phyloP scores from a whole-genome alignment of 2,329 filamentous ascomycete genomes.

The Coniochaeta ligniaria region DNA sequence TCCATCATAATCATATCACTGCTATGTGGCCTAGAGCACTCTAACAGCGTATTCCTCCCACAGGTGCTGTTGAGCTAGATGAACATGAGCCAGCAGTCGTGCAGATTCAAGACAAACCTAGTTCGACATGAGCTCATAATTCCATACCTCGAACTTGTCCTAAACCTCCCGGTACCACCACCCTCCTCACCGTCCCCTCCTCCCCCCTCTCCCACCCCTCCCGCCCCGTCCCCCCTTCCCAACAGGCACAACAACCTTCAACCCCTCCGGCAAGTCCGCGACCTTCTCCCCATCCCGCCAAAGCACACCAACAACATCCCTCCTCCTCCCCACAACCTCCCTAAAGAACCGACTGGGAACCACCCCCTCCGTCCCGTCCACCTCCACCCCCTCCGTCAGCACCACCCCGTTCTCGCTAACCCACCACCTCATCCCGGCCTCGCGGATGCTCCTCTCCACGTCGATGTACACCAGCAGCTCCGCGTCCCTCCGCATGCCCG shows the following conservation, averaged over 20 bases:
- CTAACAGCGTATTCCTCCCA: too few species aligned
- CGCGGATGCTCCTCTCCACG: slow-evolving; percentile 56
- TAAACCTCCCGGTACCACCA: too few species aligned
- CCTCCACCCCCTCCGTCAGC: slow-evolving; percentile 57
- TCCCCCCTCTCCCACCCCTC: slow-evolving; percentile 19
- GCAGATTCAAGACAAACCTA: too few species aligned
- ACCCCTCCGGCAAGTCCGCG: slow-evolving; percentile 56
- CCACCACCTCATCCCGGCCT: slow-evolving; percentile 63
- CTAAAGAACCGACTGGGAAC: slow-evolving; percentile 63
- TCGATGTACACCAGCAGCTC: slow-evolving; percentile 76
- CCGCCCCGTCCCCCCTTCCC: slow-evolving; percentile 34
- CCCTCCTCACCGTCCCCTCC: slow-evolving; percentile 1
- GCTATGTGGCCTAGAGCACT: too few species aligned
- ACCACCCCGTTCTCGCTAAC: slow-evolving; percentile 72
- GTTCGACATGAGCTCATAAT: too few species aligned
- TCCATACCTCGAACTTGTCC: too few species aligned
- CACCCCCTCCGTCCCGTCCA: slow-evolving; percentile 47
- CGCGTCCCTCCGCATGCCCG: slow-evolving; percentile 72
- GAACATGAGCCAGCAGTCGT: too few species aligned
- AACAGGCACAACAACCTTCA: slow-evolving; percentile 40
- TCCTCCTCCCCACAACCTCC: slow-evolving; percentile 57
- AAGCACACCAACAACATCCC: slow-evolving; percentile 58
- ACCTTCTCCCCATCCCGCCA: slow-evolving; percentile 63
- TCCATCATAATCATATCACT: too few species aligned
- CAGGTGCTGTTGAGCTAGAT: too few species aligned